Evolutionary conservation across 1,284 basidiomycete species (phyloP).

Genomic region (Trichosporon sp.): DNA sequence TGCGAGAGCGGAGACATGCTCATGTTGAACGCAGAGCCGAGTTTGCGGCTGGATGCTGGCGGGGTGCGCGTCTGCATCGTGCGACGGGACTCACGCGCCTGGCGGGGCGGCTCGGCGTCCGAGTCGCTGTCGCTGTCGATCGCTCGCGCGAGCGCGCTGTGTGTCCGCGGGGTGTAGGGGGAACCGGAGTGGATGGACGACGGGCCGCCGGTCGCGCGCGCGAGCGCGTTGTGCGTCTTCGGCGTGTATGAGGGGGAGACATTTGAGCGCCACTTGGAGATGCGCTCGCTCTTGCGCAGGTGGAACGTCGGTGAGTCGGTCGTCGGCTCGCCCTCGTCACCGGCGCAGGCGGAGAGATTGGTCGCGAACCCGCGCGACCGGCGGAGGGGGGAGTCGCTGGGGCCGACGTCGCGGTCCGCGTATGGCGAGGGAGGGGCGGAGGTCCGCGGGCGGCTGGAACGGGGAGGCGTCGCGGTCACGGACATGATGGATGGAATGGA

Average conservation of each 20-base stretch:
- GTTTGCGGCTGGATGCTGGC: not conserved
- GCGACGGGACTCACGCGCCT: not conserved
- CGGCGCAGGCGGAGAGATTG: constrained; percentile 4
- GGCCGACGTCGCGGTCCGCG: not conserved
- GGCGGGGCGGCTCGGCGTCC: not conserved
- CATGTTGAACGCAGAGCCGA: not conserved
- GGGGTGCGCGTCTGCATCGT: not conserved
- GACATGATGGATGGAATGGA: constrained; percentile 3
- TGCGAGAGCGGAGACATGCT: not conserved
- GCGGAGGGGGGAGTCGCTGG: constrained; percentile 1
- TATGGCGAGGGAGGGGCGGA: not conserved
- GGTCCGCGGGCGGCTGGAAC: not conserved
- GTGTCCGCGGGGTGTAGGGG: not conserved
- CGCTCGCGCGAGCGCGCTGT: constrained; percentile 6
- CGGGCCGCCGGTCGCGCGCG: not conserved
- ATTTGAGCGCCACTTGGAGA: not conserved
- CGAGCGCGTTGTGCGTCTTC: not conserved
- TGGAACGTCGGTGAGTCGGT: constrained; percentile 6
- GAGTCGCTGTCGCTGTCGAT: not conserved
- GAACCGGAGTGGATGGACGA: not conserved
- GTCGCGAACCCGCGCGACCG: constrained; percentile 7
- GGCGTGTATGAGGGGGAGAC: not conserved
- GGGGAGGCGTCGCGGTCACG: constrained; percentile 1
- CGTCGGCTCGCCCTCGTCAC: not conserved
- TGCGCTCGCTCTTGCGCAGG: not conserved